Conservation (phyloP, 345 rosid genomes). For the Kernera saxatilis region DNA sequence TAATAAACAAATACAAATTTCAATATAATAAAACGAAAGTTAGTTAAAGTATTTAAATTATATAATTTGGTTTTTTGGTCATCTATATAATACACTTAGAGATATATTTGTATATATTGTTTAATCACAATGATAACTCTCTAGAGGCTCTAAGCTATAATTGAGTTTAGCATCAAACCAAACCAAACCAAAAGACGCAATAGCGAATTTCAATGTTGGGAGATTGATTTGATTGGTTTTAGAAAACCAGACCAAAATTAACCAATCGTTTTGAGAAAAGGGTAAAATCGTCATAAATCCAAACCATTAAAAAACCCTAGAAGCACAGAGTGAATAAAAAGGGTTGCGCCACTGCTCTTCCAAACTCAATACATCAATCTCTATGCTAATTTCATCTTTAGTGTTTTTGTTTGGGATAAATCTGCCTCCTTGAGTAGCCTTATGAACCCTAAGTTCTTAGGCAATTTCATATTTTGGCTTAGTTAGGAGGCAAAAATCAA, state of each 20-base stretch:
- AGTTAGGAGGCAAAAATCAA: conserved; percentile 29
- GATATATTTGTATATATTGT: no score
- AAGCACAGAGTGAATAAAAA: conserved; percentile 1
- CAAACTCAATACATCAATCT: neutral
- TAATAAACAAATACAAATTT: no score
- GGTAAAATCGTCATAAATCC: conserved; percentile 4
- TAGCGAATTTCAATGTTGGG: neutral
- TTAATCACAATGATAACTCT: no score
- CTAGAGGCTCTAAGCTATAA: no score
- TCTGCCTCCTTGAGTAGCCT: conserved; percentile 30
- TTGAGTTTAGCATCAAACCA: no score
- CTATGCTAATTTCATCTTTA: neutral
- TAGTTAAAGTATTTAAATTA: no score
- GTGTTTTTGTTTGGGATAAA: neutral
- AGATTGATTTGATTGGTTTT: neutral
- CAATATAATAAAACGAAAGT: no score
- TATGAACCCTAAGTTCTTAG: conserved; percentile 29
- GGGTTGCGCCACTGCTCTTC: neutral
- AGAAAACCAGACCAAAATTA: neutral
- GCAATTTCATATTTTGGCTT: conserved; percentile 23
- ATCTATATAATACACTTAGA: no score
- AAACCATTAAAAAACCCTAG: conserved; percentile 13
- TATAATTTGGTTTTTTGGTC: no score
- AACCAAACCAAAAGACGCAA: neutral
- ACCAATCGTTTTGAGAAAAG: neutral